Conservation (phyloP, 1,139 yeast species). For the Eremothecium cymbalariae region DNA sequence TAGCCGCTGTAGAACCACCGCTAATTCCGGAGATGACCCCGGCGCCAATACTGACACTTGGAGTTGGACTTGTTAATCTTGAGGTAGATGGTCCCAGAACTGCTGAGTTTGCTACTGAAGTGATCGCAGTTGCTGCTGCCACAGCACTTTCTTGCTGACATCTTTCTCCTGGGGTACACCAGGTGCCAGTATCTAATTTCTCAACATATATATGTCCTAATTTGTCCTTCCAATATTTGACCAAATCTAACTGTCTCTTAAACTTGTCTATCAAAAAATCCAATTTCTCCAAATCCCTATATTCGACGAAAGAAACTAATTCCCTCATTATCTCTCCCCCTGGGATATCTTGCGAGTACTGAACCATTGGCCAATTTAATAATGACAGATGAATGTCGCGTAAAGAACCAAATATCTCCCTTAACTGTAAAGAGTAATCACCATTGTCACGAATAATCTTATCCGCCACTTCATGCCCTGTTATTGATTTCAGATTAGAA, state of each 20-base stretch:
- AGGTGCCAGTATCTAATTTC: slow-evolving; percentile 3
- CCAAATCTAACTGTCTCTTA: slow-evolving; percentile 4
- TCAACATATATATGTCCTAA: slow-evolving; percentile 5
- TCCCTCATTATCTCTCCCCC: slow-evolving; percentile 5
- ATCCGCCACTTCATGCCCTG: slow-evolving; percentile 7
- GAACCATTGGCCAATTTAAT: slow-evolving; percentile 11
- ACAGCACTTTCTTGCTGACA: background rate
- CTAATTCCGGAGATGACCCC: slow-evolving; percentile 1
- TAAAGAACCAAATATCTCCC: slow-evolving; percentile 7
- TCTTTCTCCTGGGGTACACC: slow-evolving; percentile 5
- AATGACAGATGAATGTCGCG: slow-evolving; percentile 5
- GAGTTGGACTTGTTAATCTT: slow-evolving; percentile 4
- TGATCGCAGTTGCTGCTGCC: background rate
- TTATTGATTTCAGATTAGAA: slow-evolving; percentile 1
- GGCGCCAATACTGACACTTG: slow-evolving; percentile 3
- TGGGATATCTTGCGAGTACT: slow-evolving; percentile 9
- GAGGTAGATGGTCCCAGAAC: slow-evolving; percentile 4
- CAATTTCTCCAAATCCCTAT: slow-evolving; percentile 6
- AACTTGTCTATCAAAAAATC: slow-evolving; percentile 8
- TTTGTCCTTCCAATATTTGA: slow-evolving; percentile 5
- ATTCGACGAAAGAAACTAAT: slow-evolving; percentile 4
- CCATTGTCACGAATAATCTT: slow-evolving; percentile 8
- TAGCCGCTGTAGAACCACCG: slow-evolving; percentile 5
- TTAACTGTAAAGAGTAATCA: slow-evolving; percentile 10
- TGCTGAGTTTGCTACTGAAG: background rate